Evolutionary conservation across 495 filamentous ascomycete genomes (phyloP).

Genomic region (Astrocystis sublimbata): DNA sequence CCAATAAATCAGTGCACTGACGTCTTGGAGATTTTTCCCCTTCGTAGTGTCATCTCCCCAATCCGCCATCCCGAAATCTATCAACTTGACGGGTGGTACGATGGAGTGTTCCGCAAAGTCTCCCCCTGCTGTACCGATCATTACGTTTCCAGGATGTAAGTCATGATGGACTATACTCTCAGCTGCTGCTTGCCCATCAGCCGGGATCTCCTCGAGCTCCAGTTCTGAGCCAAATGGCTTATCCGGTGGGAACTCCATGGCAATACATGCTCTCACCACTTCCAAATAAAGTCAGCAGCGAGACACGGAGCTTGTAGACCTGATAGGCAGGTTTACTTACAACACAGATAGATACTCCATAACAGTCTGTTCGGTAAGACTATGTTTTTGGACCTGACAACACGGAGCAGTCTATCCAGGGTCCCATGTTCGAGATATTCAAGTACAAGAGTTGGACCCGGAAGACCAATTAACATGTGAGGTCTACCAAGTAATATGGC

Average conservation of each 20-base stretch:
- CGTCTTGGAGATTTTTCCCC: not conserved
- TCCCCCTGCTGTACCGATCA: not conserved
- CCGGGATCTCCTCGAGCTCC: not conserved
- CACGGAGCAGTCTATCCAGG: not conserved
- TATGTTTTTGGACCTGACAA: not conserved
- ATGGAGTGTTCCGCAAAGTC: slow-evolving; percentile 13
- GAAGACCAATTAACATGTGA: not conserved
- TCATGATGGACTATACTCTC: not conserved
- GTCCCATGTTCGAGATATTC: slow-evolving; percentile 13
- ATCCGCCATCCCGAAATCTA: slow-evolving; percentile 10
- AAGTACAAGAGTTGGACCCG: slow-evolving; percentile 7
- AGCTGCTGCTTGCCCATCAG: too few relatives aligned
- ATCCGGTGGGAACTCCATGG: not conserved
- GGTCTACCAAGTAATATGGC: not conserved
- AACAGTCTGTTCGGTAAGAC: slow-evolving; percentile 5
- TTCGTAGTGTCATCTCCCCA: too few relatives aligned
- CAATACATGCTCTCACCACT: slow-evolving; percentile 16
- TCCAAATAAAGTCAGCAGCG: not conserved
- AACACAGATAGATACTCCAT: slow-evolving; percentile 12
- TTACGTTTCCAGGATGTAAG: not conserved
- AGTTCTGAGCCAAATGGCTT: not conserved
- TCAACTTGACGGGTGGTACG: slow-evolving; percentile 9
- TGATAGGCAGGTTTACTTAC: not conserved
- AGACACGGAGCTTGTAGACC: not conserved
- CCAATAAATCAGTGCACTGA: not conserved